Evolutionary conservation across 139 green algal genomes (phyloP).

Genomic region (Chlorella sp.): DNA sequence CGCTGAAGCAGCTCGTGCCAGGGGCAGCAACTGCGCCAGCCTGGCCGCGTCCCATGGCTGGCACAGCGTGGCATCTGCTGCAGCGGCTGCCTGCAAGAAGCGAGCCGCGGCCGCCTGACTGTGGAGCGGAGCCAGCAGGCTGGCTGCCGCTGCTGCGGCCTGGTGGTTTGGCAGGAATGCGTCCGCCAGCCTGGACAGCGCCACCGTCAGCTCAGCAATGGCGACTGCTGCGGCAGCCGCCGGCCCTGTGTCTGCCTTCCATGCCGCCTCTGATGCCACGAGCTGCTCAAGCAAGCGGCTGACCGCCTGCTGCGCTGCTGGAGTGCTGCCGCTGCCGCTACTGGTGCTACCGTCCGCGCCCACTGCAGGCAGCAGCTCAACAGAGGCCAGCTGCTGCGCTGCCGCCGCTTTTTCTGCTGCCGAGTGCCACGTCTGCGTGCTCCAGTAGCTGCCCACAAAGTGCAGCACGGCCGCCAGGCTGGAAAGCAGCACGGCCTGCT

Average conservation of each 20-base stretch:
- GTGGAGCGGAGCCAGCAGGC: conserved; percentile 11
- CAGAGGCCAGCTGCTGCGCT: not conserved
- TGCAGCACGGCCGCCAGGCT: conserved; percentile 43
- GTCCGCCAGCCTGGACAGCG: not conserved
- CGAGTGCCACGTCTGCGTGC: conserved; percentile 22
- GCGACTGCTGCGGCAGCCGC: not conserved
- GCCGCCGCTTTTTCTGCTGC: conserved; percentile 1
- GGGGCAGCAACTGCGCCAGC: conserved; percentile 4
- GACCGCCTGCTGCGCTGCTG: not conserved
- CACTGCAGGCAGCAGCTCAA: conserved; percentile 10
- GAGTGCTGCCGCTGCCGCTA: not conserved
- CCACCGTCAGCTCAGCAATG: conserved; percentile 9
- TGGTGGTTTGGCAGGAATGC: not conserved
- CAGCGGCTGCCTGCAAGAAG: not conserved
- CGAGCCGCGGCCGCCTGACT: not conserved
- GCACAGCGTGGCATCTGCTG: conserved; percentile 16
- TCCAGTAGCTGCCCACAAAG: conserved; percentile 56
- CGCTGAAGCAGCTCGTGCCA: conserved; percentile 3
- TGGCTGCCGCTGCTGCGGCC: not conserved
- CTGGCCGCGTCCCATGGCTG: conserved; percentile 34
- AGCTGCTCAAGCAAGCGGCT: not conserved
- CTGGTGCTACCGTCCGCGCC: not conserved
- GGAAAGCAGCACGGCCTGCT: conserved; percentile 3
- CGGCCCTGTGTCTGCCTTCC: not conserved
- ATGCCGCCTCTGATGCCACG: not conserved